Conservation (phyloP, 257 asterid species). For the Nicotiana attenuata region DNA sequence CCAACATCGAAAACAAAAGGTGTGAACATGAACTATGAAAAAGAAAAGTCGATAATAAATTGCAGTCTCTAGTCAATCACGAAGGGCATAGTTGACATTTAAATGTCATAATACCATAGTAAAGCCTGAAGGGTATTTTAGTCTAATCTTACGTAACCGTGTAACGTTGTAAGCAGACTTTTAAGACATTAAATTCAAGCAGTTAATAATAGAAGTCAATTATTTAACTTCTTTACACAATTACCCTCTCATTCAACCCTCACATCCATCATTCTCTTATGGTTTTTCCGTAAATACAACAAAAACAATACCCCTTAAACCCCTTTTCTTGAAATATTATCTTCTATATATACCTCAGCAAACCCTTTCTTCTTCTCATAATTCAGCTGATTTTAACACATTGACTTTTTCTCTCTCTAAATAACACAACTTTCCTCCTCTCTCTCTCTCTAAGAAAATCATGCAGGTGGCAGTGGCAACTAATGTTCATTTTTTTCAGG, state of each 20-base stretch:
- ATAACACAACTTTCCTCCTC: not conserved
- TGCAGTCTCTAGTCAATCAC: not conserved
- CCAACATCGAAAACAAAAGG: not conserved
- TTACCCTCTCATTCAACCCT: not conserved
- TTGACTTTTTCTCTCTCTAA: conserved; percentile 1
- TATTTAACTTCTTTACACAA: not conserved
- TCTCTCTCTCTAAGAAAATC: not conserved
- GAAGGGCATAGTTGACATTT: conserved; percentile 31
- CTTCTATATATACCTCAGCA: not conserved
- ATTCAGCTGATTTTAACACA: not conserved
- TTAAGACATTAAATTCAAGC: conserved; percentile 20
- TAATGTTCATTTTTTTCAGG: conserved; percentile 33
- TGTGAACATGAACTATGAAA: not conserved
- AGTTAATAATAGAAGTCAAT: not conserved
- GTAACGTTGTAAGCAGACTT: conserved; percentile 36
- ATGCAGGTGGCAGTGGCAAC: conserved; percentile 61
- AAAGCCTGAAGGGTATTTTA: not conserved
- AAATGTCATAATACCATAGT: not conserved
- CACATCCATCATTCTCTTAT: not conserved
- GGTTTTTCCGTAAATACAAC: not conserved
- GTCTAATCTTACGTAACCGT: conserved; percentile 16
- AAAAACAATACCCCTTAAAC: not conserved
- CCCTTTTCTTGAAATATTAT: not conserved
- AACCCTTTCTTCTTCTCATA: not conserved
- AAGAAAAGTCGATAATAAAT: conserved; percentile 11